Evolutionary conservation across 1,139 yeast genomes (phyloP), one percentile per base, ranked within the genome.

Genomic region (Arxiozyma bovina): DNA sequence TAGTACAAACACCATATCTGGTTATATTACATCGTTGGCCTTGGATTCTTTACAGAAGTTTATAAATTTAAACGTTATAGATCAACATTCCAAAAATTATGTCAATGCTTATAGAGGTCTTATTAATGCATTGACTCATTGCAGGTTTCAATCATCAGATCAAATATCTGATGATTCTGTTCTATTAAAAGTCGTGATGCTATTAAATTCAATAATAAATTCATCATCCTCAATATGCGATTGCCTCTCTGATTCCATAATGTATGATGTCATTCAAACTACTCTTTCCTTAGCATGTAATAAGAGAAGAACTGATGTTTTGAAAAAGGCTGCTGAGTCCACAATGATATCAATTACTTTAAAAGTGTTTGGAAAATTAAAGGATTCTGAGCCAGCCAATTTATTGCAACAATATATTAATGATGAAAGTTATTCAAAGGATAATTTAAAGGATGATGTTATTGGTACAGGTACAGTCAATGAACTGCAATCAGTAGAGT

Each of bases 91-190:
- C 5, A 69, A 71, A 21, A 79, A 83, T 42, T 77, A 88, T 45
- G 81, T 71, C 54, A 77, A 53, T 53, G 71, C 67, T 53, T 65
- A 63, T 66, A 81, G 67, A 68, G 80, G 68, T 73, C 77, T 72
- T 58, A 79, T 85, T 30, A 79, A 87, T 20, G 86, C 97, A 0
- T 77, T 94, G 56, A 88, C 98, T 0, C 96, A 90, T 66, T 93
- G 99, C 70, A 81, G 96, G 43, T 94, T 93, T 68, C 98, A 93
- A 72, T 96, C 96, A 1, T 87, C 95, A 0, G 97, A 91, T 66
- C 96, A 90, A 67, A 81, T 85, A 46, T 85, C 91, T 45, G 99
- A 94, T 70, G 99, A 94, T 66, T 88, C 96, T 0, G 94, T 94
- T 5, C 74, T 94, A 53, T 76, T 91, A 53, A 88, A 88, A 64